A percentile compares a stretch with the other conserved stretches of the same genome.
These are phyloP conservation scores for Diddensiella transvaalensis DNA, from an alignment of 805 yeast genomes.

Conservation along the genomic window DNA sequence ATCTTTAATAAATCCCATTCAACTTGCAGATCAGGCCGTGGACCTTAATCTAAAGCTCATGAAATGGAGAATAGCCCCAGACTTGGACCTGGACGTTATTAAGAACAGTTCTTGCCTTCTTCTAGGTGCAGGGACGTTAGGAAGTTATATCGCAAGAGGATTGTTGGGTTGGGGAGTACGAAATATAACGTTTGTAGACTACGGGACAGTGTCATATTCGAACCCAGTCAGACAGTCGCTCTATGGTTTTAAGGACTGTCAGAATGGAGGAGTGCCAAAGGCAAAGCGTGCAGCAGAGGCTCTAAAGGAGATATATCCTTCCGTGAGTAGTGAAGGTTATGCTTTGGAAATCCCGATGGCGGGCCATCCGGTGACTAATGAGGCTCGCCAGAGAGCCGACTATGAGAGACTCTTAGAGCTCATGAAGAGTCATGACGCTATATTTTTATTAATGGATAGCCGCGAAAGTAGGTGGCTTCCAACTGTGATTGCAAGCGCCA, in stretches of 20 bases:
- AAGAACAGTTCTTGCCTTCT: slow-evolving; percentile 61
- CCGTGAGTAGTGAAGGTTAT: slow-evolving; percentile 61
- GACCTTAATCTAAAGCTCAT: slow-evolving; percentile 85
- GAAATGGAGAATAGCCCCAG: slow-evolving; percentile 96
- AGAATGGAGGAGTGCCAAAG: slow-evolving; percentile 69
- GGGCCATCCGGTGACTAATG: slow-evolving; percentile 77
- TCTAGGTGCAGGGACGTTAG: slow-evolving; percentile 96
- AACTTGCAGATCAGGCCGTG: slow-evolving; percentile 86
- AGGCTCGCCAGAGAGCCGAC: slow-evolving; percentile 45
- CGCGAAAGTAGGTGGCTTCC: slow-evolving; percentile 99
- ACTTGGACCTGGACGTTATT: slow-evolving; percentile 63
- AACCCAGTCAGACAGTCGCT: slow-evolving; percentile 95
- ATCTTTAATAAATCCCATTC: slow-evolving; percentile 71
- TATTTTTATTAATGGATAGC: slow-evolving; percentile 86
- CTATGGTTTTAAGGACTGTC: slow-evolving; percentile 76
- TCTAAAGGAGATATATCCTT: slow-evolving; percentile 71
- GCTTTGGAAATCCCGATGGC: slow-evolving; percentile 88
- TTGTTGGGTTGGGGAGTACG: slow-evolving; percentile 94
- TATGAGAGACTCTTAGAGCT: slow-evolving; percentile 52
- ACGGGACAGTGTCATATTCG: slow-evolving; percentile 81
- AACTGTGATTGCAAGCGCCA: slow-evolving; percentile 67
- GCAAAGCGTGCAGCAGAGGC: slow-evolving; percentile 76
- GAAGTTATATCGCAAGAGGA: slow-evolving; percentile 83
- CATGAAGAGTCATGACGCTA: slow-evolving; percentile 65
- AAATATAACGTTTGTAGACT: slow-evolving; percentile 82